Base-by-base conservation (phyloP, 2,329 filamentous ascomycete species). In the Aspergillus eucalypticola region DNA sequence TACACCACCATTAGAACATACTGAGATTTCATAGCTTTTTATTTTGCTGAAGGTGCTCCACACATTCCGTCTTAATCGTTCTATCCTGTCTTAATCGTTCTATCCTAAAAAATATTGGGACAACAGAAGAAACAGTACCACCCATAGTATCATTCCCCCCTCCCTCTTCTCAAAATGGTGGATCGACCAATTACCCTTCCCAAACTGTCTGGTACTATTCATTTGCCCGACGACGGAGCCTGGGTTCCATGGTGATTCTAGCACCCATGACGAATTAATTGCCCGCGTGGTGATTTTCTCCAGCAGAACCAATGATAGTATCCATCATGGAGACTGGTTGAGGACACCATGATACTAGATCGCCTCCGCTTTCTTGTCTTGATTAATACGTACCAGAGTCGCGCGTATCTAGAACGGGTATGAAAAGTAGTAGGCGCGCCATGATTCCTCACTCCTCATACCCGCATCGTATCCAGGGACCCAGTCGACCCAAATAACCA, bases 401-500 rank as follows among this genome's bases (percentile, higher is more conserved):
- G 32, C 32, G 32, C 32, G 32, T 35, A 35, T 11, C 32, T 35
- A 35, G 32, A 35, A 35, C 32, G 32, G 32, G 32, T 35, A 35
- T 35, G 32, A 35, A 35, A 35, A 4, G 41, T 44, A 23, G 19
- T 44, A 23, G 41, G 3, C 11, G n/a, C 39, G 8, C 38, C 44
- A 38, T 49, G n/a, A 46, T 32, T 60, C 25, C 49, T 17, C 53
- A 42, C 52, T 38, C 49, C 25, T 39, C 32, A 60, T 19, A 51
- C 25, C 44, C 23, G 25, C 53, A 55, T 55, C 53, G 58, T 54
- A 59, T 52, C 58, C 53, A 60, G 60, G 52, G 64, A 61, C 64
- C 64, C 64, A 64, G 55, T 60, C 25, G 61, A 64, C 61, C 63
- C 63, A 65, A 53, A 57, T 54, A 64, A 64, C 58, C 19, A 61